A percentile compares a stretch with the other conserved stretches of the same genome.
Evolutionary conservation across 2,329 filamentous ascomycete species (phyloP).

Genomic region (Chaetomium strumarium): DNA sequence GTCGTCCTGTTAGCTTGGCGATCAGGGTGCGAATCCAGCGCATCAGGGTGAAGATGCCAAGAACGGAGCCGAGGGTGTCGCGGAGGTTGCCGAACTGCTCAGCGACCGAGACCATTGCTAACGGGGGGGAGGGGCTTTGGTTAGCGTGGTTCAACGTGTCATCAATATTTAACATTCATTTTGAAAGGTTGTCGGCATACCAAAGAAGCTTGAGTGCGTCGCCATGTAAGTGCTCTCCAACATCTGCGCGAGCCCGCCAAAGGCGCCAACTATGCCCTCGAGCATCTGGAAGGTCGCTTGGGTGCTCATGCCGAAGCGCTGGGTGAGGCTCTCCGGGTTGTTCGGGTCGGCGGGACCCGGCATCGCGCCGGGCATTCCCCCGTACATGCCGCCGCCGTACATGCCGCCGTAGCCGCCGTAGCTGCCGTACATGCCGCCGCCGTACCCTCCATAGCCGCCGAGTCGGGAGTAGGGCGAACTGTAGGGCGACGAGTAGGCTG

Average conservation of each 20-base stretch:
- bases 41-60: conserved; percentile 93
- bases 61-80: conserved; percentile 84
- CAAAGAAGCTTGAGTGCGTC: conserved; percentile 96
- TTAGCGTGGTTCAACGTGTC: conserved; percentile 6
- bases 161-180: neutral
- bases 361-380: conserved; percentile 39
- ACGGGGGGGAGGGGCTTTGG: neutral
- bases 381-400: conserved; percentile 40
- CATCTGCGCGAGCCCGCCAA: conserved; percentile 98
- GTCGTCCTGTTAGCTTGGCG: conserved; percentile 87
- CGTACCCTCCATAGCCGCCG: conserved; percentile 29
- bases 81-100: conserved; percentile 94
- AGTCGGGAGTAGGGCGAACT: conserved; percentile 32
- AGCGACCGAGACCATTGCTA: conserved; percentile 96
- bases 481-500: conserved; percentile 48
- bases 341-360: conserved; percentile 65
- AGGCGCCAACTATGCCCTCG: conserved; percentile 91
- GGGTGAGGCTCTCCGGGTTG: conserved; percentile 90
- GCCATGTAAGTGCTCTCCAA: conserved; percentile 99
- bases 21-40: conserved; percentile 89
- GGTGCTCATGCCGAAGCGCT: conserved; percentile 90
- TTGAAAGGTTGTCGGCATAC: conserved; percentile 48
- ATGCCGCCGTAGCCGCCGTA: conserved; percentile 43
- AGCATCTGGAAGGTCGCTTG: conserved; percentile 98
- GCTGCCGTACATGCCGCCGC: conserved; percentile 20